Evolutionary conservation across 352 stramenopile genomes (phyloP).

Genomic region (Phytophthora palmivora): DNA sequence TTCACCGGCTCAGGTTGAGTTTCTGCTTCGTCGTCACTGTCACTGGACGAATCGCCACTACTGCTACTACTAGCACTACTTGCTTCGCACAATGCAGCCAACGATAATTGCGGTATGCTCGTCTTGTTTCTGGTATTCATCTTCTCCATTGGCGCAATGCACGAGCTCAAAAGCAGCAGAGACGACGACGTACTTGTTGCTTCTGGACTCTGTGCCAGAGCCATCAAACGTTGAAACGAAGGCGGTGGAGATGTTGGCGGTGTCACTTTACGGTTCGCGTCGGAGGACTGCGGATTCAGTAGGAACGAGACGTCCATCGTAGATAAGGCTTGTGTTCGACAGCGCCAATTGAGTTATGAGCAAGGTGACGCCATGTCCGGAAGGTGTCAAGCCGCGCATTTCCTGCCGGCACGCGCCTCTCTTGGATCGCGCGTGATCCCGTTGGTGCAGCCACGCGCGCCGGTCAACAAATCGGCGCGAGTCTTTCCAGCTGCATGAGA

Average conservation of each 20-base stretch:
- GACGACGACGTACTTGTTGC: slow-evolving; percentile 18
- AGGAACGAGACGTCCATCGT: slow-evolving; percentile 52
- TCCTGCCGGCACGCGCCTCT: slow-evolving; percentile 21
- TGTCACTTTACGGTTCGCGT: slow-evolving; percentile 1
- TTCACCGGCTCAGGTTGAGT: slow-evolving; percentile 3
- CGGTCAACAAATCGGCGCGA: slow-evolving; percentile 23
- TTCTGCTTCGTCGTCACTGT: slow-evolving; percentile 25
- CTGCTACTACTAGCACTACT: slow-evolving; percentile 29
- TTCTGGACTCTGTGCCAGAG: slow-evolving; percentile 19
- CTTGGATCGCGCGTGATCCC: slow-evolving; percentile 21
- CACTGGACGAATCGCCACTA: slow-evolving; percentile 17
- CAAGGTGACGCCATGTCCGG: slow-evolving; percentile 1
- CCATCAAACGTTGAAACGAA: slow-evolving; percentile 25
- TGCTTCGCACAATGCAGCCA: slow-evolving; percentile 21
- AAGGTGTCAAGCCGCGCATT: slow-evolving; percentile 11
- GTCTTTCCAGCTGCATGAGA: slow-evolving; percentile 5
- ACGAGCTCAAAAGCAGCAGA: slow-evolving; percentile 35
- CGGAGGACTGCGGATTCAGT: slow-evolving; percentile 36
- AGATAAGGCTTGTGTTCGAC: slow-evolving; percentile 4
- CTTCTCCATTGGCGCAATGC: slow-evolving; percentile 41
- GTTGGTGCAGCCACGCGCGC: slow-evolving; percentile 34
- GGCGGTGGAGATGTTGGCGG: slow-evolving; percentile 18
- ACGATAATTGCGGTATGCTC: slow-evolving; percentile 4
- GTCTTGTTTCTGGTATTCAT: slow-evolving; percentile 20
- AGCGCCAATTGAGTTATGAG: slow-evolving; percentile 23